Conservation (phyloP, 345 rosid species). For the Arabis hirsuta region DNA sequence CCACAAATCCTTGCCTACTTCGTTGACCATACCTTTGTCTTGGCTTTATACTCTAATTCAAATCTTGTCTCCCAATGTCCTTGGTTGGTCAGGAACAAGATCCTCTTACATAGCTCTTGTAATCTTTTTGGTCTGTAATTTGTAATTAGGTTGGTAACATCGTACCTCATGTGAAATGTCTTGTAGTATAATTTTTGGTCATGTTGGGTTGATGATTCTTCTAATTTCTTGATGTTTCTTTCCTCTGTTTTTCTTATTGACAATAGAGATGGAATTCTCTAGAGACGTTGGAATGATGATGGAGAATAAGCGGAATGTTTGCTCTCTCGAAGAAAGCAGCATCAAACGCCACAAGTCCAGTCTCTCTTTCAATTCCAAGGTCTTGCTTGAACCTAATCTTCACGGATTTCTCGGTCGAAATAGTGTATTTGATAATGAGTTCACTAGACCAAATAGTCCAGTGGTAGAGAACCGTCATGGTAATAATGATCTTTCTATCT, state of each 20-base stretch:
- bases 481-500: neutral
- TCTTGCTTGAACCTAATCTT: conserved; percentile 29
- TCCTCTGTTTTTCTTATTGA: conserved; percentile 29
- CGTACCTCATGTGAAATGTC: neutral
- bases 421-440: neutral
- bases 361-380: conserved; percentile 79
- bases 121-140: conserved; percentile 13
- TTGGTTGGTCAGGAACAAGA: conserved; percentile 24
- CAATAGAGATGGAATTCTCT: conserved; percentile 50
- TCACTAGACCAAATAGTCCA: neutral
- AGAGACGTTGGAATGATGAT: conserved; percentile 60
- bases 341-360: conserved; percentile 77
- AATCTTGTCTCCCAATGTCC: conserved; percentile 28
- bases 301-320: conserved; percentile 78
- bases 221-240: conserved; percentile 20
- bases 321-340: conserved; percentile 62
- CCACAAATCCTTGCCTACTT: conserved; percentile 45
- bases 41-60: conserved; percentile 18
- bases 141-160: conserved; percentile 3
- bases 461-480: neutral
- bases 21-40: conserved; percentile 38
- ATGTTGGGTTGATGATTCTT: conserved; percentile 18
- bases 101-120: conserved; percentile 11
- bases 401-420: neutral
- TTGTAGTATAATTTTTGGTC: conserved; percentile 12